Evolutionary conservation across 148 eudicot species (phyloP), one percentile per base, ranked within the genome.

Genomic region (Limonium bicolor): DNA sequence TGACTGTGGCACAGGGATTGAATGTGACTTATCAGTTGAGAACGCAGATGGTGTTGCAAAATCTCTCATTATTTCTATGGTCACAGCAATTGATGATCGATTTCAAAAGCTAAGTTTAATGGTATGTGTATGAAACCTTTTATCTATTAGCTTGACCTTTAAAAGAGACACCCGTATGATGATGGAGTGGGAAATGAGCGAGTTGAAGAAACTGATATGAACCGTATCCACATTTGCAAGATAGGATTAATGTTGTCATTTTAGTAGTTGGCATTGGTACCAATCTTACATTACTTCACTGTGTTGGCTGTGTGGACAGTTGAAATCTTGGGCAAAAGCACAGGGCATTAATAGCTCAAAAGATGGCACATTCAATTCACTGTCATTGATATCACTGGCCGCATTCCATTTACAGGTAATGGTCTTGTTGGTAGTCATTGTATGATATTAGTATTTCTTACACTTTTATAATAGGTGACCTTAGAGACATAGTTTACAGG

Each of bases 401-500:
- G 85, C 95, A 62, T 81, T 90, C 55, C 99, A 90, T 78, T 72
- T 90, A 43, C 99, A 90, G 95, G 99, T 85, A 27, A 13, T 14
- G n/a, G n/a, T n/a, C n/a, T n/a, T n/a, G n/a, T n/a, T n/a, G n/a
- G n/a, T n/a, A n/a, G n/a, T n/a, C n/a, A n/a, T n/a, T n/a, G n/a
- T n/a, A n/a, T n/a, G n/a, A n/a, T n/a, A n/a, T n/a, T n/a, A n/a
- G n/a, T n/a, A n/a, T n/a, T n/a, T n/a, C n/a, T n/a, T n/a, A n/a
- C n/a, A n/a, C n/a, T n/a, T n/a, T n/a, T n/a, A n/a, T n/a, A n/a
- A n/a, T n/a, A n/a, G n/a, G n/a, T n/a, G n/a, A n/a, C n/a, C n/a
- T n/a, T n/a, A n/a, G n/a, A n/a, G n/a, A n/a, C n/a, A n/a, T n/a
- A n/a, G n/a, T n/a, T n/a, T n/a, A n/a, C n/a, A n/a, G n/a, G n/a